A percentile compares a stretch with the other conserved stretches of the same genome.
Evolutionary conservation across 495 filamentous ascomycete species (phyloP).

Genomic region (Penicillium chermesinum): DNA sequence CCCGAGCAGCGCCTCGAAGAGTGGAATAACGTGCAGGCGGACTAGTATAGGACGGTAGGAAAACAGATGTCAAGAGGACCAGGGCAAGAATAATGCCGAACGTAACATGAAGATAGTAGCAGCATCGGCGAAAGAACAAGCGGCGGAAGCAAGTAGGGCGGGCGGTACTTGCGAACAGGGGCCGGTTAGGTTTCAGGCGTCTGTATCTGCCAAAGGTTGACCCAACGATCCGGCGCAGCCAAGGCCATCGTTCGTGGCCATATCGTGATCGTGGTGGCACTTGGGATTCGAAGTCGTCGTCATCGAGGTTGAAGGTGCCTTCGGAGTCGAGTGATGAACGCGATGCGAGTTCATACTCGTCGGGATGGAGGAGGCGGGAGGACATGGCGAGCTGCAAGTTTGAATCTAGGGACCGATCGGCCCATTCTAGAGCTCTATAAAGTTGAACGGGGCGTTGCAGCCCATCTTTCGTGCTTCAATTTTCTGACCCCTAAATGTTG

Average conservation of each 20-base stretch:
- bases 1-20: constrained; percentile 33
- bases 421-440: not conserved
- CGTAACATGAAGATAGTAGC: constrained; percentile 57
- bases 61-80: constrained; percentile 46
- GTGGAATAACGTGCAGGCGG: constrained; percentile 46
- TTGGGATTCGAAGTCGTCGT: constrained; percentile 46
- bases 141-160: constrained; percentile 28
- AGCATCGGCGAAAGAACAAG: constrained; percentile 56
- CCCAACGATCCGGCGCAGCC: constrained; percentile 27
- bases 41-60: constrained; percentile 57
- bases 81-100: constrained; percentile 62
- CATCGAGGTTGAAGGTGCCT: constrained; percentile 45
- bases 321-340: constrained; percentile 43
- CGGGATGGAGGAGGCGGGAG: constrained; percentile 36
- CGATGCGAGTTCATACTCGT: constrained; percentile 44
- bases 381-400: constrained; percentile 28
- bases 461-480: not conserved
- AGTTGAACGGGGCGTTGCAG: not conserved
- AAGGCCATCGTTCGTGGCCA: constrained; percentile 17
- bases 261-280: constrained; percentile 26
- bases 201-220: constrained; percentile 28
- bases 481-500: no score
- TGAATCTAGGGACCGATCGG: not conserved
- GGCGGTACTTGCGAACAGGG: constrained; percentile 18
- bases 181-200: constrained; percentile 27